Percentiles rank a stretch among this genome's conserved stretches.
Conservation (phyloP, 371 early-diverging fungal species). For the Mortierella sp. region DNA sequence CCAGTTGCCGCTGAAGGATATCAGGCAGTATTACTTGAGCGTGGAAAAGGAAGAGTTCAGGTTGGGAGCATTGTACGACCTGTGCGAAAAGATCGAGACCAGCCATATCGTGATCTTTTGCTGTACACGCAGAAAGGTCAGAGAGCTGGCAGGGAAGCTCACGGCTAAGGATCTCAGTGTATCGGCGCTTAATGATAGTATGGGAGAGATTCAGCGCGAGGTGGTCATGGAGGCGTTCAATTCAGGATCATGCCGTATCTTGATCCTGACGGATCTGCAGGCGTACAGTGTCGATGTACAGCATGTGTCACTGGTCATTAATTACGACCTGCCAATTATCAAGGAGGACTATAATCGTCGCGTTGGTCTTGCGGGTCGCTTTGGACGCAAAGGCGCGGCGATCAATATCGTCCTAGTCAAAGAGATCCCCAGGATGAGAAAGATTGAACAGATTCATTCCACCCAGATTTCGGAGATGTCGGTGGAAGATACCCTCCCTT, state of each 20-base stretch:
- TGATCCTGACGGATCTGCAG: constrained; percentile 93
- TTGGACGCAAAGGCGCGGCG: not conserved
- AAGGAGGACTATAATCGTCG: constrained; percentile 79
- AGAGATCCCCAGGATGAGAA: not conserved
- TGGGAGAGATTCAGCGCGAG: constrained; percentile 88
- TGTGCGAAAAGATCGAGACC: constrained; percentile 80
- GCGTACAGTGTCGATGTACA: constrained; percentile 97
- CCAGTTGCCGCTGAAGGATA: constrained; percentile 91
- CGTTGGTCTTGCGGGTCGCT: constrained; percentile 60
- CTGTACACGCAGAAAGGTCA: constrained; percentile 97
- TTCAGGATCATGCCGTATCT: constrained; percentile 74
- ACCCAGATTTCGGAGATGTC: not conserved
- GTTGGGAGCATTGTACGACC: constrained; percentile 95
- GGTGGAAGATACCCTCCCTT: constrained; percentile 84
- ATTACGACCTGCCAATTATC: constrained; percentile 92
- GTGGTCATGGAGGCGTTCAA: constrained; percentile 79
- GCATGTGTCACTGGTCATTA: constrained; percentile 92
- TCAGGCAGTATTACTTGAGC: constrained; percentile 82
- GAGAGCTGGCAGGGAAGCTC: constrained; percentile 95
- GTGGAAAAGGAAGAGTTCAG: constrained; percentile 96
- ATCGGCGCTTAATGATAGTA: constrained; percentile 97
- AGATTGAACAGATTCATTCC: not conserved
- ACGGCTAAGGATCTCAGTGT: constrained; percentile 92
- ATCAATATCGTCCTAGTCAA: not conserved
- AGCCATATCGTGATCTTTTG: constrained; percentile 86